Evolutionary conservation across 2,329 filamentous ascomycete species (phyloP), one percentile per base, ranked within the genome.

Genomic region (Stagonosporopsis cucurbitacearum): DNA sequence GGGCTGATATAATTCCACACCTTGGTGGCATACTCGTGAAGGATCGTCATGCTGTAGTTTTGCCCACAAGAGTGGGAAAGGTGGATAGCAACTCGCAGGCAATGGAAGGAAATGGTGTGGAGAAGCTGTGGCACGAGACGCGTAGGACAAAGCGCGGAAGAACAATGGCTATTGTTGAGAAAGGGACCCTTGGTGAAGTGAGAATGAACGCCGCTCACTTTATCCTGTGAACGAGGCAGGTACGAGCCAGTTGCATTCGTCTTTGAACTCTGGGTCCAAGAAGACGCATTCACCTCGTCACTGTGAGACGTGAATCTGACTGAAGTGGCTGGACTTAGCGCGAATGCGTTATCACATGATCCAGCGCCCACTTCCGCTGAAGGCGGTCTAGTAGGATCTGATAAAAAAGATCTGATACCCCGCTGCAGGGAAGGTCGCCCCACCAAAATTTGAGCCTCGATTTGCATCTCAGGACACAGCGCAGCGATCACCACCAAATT

Each of bases 1-100:
- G 78, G 78, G 47, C 77, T 78, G 45, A 80, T 67, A 55, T 75
- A 78, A 53, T 70, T 69, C 77, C 77, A 79, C 52, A 80, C 65
- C 43, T 66, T 67, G 44, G 73, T 68, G 8, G 75, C 71, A 6
- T 79, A 60, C 37, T 64, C 54, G 48, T 64, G 62, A 22, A 75
- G 57, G 42, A 73, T 68, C 8, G 68, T 65, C 73, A 75, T 75
- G 40, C 25, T 57, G 54, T 9, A 23, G 42, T 17, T 8, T 8
- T 37, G 11, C 8, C 15, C 45, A 37, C 36, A 20, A 9, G 35
- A 45, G 42, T 25, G 20, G 33, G 19, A 28, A 26, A 17, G 1
- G 22, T 23, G 26, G 32, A n/a, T 32, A 4, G 13, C 7, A 32
- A 32, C 13, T 5, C 30, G 30, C 30, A 8, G 6, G 13, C 12